phyloP scores from a whole-genome alignment of 2,329 filamentous ascomycete species.

The Dactylellina parvicollis region DNA sequence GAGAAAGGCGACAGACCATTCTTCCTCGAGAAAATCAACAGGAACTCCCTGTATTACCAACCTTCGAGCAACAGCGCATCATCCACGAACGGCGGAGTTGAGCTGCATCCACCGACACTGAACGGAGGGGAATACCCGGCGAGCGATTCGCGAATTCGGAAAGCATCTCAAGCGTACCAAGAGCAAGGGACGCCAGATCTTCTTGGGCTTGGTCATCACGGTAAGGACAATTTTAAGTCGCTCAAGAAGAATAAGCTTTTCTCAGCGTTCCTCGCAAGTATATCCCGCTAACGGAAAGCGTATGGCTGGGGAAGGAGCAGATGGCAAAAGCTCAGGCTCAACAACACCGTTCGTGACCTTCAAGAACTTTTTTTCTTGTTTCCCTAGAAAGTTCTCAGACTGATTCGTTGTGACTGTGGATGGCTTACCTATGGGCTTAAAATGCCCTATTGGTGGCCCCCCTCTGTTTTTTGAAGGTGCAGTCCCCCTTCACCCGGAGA shows the following conservation, averaged over 20 bases:
- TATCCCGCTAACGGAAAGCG: conserved; percentile 51
- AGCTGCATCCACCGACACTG: conserved; percentile 22
- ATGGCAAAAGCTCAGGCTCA: conserved; percentile 54
- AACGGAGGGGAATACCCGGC: conserved; percentile 46
- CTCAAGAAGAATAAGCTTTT: conserved; percentile 46
- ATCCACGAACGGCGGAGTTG: conserved; percentile 38
- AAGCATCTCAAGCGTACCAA: conserved; percentile 48
- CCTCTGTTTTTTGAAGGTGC: conserved; percentile 50
- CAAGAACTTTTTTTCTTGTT: conserved; percentile 54
- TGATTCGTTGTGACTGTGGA: conserved; percentile 54
- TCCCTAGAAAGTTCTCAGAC: conserved; percentile 54
- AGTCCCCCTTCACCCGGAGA: conserved; percentile 54
- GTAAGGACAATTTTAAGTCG: conserved; percentile 45
- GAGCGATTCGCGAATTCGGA: conserved; percentile 41
- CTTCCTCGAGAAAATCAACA: conserved; percentile 46
- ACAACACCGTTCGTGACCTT: conserved; percentile 55
- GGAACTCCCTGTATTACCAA: conserved; percentile 38
- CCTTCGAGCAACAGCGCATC: conserved; percentile 31
- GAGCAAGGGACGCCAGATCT: conserved; percentile 51
- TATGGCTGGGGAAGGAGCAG: conserved; percentile 41
- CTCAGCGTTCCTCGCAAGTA: conserved; percentile 32
- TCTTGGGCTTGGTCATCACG: conserved; percentile 53
- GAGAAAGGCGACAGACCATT: conserved; percentile 49
- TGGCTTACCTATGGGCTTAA: conserved; percentile 36
- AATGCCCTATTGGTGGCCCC: conserved; percentile 37